Evolutionary conservation across 169 alveolate genomes (phyloP).

Genomic region (Eimeria sp.): DNA sequence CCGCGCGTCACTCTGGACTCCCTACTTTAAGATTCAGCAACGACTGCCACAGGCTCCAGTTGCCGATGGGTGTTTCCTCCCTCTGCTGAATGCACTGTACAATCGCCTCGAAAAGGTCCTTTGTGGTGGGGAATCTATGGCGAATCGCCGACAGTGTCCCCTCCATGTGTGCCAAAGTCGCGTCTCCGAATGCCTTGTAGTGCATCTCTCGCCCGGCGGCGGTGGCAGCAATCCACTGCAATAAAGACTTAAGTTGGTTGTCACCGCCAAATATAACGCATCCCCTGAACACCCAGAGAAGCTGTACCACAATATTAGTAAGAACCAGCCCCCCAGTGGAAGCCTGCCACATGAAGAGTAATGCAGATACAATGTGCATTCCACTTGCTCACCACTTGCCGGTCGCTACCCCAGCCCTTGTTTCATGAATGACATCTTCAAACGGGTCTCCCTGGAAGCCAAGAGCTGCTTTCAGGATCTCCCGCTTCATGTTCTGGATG

Average conservation of each 20-base stretch:
- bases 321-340: neutral
- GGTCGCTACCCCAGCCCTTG: conserved; percentile 52
- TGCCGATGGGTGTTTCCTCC: neutral
- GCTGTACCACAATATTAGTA: neutral
- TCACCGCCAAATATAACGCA: conserved; percentile 31
- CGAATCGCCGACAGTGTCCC: neutral
- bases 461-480: conserved; percentile 65
- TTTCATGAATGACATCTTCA: neutral
- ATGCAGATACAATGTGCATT: neutral
- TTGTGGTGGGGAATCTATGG: conserved; percentile 35
- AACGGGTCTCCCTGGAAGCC: conserved; percentile 81
- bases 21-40: neutral
- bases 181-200: conserved; percentile 34
- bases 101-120: conserved; percentile 16
- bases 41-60: conserved; percentile 39
- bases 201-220: conserved; percentile 55
- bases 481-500: conserved; percentile 24
- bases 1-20: neutral
- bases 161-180: neutral
- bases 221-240: conserved; percentile 36
- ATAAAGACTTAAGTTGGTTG: neutral
- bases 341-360: neutral
- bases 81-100: conserved; percentile 25
- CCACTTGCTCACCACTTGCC: conserved; percentile 53
- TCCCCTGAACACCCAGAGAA: conserved; percentile 12